A percentile compares a stretch with the other conserved stretches of the same genome.
phyloP scores from a whole-genome alignment of 192 early-diverging fungal species.

The Dissophora ornata region DNA sequence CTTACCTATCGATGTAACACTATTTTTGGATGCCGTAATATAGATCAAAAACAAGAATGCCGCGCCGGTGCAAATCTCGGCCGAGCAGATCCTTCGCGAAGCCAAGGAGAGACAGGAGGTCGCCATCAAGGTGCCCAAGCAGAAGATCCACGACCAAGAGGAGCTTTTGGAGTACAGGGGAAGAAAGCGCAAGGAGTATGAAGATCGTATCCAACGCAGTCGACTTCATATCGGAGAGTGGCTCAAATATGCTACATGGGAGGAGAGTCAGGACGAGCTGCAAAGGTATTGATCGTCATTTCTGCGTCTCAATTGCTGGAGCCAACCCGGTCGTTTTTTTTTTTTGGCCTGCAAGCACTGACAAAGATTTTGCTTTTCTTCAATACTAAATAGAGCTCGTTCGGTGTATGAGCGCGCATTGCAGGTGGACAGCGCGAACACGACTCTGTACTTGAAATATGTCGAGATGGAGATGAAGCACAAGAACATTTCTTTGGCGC shows the following conservation, averaged over 20 bases:
- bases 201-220: constrained; percentile 90
- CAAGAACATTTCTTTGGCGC: constrained; percentile 90
- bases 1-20: too few species aligned
- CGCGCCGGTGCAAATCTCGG: constrained; percentile 97
- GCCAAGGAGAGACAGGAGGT: constrained; percentile 84
- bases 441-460: constrained; percentile 91
- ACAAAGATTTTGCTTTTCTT: not conserved
- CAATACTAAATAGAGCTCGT: constrained; percentile 65
- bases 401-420: constrained; percentile 94
- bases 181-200: constrained; percentile 93
- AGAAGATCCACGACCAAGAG: constrained; percentile 92
- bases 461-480: constrained; percentile 99
- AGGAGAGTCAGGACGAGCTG: constrained; percentile 90
- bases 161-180: constrained; percentile 92
- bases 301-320: not conserved
- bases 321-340: not conserved
- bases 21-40: not conserved
- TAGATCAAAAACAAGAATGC: constrained; percentile 99
- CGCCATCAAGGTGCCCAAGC: constrained; percentile 74
- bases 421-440: constrained; percentile 88
- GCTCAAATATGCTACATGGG: constrained; percentile 97
- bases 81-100: constrained; percentile 98
- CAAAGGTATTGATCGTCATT: constrained; percentile 63
- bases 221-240: constrained; percentile 88
- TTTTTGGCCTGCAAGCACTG: not conserved